A percentile compares a stretch with the other conserved stretches of the same genome.
phyloP scores from a whole-genome alignment of 306 rosid genomes.

The Castanopsis chinensis region DNA sequence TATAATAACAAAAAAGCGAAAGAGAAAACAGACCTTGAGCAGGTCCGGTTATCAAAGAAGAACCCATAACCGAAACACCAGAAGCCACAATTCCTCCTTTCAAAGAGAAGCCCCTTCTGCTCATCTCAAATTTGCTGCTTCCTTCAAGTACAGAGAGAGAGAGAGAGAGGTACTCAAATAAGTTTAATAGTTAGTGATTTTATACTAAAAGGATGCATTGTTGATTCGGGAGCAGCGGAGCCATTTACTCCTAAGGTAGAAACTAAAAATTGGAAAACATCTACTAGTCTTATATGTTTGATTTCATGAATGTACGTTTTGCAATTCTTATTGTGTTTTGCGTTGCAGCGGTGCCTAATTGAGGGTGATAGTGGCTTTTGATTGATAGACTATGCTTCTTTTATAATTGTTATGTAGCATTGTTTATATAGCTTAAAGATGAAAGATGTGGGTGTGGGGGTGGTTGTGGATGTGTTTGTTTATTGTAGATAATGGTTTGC shows the following conservation, averaged over 20 bases:
- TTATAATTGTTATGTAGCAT: not conserved
- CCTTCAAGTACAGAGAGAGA: conserved; percentile 44
- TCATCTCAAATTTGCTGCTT: conserved; percentile 78
- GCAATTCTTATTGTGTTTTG: not conserved
- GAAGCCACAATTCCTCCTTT: conserved; percentile 84
- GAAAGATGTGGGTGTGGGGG: too few species aligned
- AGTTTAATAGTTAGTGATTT: not conserved
- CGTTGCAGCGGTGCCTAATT: too few species aligned
- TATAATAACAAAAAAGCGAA: not conserved
- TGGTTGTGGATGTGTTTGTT: too few species aligned
- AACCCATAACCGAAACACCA: conserved; percentile 62
- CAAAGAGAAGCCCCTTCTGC: conserved; percentile 54
- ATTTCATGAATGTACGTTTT: not conserved
- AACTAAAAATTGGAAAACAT: not conserved
- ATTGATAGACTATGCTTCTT: not conserved
- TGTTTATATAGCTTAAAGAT: not conserved
- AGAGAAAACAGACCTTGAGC: conserved; percentile 50
- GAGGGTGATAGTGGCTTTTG: not conserved
- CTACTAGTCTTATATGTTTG: not conserved
- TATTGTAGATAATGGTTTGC: too few species aligned
- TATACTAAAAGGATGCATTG: conserved; percentile 55
- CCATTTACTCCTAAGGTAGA: conserved; percentile 80
- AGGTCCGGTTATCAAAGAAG: conserved; percentile 48
- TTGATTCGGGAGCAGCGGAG: conserved; percentile 88
- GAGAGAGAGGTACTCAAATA: conserved; percentile 2